Evolutionary conservation across 2,329 filamentous ascomycete genomes (phyloP), one percentile per base, ranked within the genome.

Genomic region (Akanthomyces lecanii): DNA sequence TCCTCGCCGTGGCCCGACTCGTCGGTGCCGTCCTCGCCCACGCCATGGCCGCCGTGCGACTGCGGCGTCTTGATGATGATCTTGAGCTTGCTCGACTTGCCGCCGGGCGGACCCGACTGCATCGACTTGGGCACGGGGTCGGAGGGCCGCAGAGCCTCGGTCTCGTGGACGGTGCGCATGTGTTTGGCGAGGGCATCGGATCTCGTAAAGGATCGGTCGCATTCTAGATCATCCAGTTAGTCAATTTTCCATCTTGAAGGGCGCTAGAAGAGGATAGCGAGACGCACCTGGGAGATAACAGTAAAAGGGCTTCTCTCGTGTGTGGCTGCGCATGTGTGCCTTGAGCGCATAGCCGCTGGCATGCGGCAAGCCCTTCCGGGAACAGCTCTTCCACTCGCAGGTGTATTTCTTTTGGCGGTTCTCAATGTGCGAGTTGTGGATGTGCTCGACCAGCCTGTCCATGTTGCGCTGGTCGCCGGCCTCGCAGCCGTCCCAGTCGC

Each of bases 121-220:
- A 85, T 83, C 63, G 87, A 86, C 73, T 91, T 90, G 25, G 89
- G 87, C 14, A 91, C 85, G 2, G 89, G 86, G 72, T 93, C 87
- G 18, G 85, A 87, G 5, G 91, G 90, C n/a, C 91, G 88, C 25
- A 97, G 82, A 18, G 92, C 90, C 77, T 99, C 95, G 4, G 94
- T 97, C 75, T 99, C 95, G 79, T 99, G 95, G 44, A 99, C 93
- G 18, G 95, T 98, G 69, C 95, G 90, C 92, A 98, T 98, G 74
- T 99, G 95, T 76, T 99, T 99, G 1, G 94, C 92, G 0, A 99
- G 83, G 14, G 95, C 95, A 71, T 99, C 95, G 28, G 94, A 97
- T 67, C 95, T 85, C 2, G 95, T 99, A 71, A 99, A 99, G 38
- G 93, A 93, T 65, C 94, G 89, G 74, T 99, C 95, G 78, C 95